Base-by-base conservation (phyloP, 192 early-diverging fungal genomes). In the Dimargaris cristalligena region DNA sequence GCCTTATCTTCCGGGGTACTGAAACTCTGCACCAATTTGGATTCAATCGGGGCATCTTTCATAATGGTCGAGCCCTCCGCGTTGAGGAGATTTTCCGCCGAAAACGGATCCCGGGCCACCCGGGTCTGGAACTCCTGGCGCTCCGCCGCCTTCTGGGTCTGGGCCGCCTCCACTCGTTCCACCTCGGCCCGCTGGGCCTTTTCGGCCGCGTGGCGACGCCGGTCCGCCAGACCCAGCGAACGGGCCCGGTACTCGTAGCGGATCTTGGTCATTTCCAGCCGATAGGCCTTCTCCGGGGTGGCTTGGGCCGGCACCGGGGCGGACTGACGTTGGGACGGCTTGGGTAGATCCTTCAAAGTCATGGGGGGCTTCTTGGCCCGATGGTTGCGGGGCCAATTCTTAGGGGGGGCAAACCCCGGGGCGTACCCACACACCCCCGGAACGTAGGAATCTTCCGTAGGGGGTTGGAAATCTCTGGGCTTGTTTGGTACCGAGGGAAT, bases 381-480 rank as follows among this genome's bases (percentile, higher is more conserved):
- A 0, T 48, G 67, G 46, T 44, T 44, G 18, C 20, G 57, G 3
- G 31, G 20, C 67, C 67, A 69, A 13, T 57, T 63, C 34, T 62
- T 67, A 0, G 73, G 73, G 16, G 73, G 73, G 14, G 65, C 69
- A 28, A 75, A 75, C 0, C 73, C 73, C 14, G 73, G 73, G 38
- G 70, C 70, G 44, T 69, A 75, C 14, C 73, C 73, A 28, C 69
- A 67, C 60, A 69, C 69, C 1, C 73, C 73, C 0, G 73, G 56
- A 18, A 69, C 54, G 52, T 64, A 75, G n/a, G n/a, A 41, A 6
- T 16, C 8, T 41, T 41, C 38, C 8, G 38, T 41, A 41, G 38
- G 38, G 38, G 6, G 8, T 6, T 10, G 6, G 38, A 16, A 41
- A 10, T 16, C 38, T 6, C 8, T 16, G 16, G 38, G 38, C 16